Evolutionary conservation across 352 stramenopile species (phyloP).

Genomic region (Globisporangium barbulae): DNA sequence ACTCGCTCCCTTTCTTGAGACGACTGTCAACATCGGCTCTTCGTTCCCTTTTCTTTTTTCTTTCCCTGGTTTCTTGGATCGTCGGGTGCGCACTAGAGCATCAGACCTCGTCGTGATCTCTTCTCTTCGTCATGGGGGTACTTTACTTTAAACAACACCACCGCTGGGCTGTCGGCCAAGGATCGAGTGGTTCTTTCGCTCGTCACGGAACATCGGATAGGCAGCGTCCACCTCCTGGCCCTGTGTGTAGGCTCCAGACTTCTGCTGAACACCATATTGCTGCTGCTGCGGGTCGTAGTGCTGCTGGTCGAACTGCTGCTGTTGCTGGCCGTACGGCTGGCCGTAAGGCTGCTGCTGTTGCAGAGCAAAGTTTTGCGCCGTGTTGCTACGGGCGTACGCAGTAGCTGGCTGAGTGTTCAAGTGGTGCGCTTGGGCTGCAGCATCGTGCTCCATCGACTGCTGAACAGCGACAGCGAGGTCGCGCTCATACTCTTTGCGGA

Average conservation of each 20-base stretch:
- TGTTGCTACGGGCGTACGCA: slow-evolving; percentile 42
- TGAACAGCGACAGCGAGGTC: slow-evolving; percentile 75
- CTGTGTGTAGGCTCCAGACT: slow-evolving; percentile 9
- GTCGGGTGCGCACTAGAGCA: neutral
- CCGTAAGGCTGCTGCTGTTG: slow-evolving; percentile 16
- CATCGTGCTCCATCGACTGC: slow-evolving; percentile 60
- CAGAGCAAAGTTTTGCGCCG: slow-evolving; percentile 28
- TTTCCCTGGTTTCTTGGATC: neutral
- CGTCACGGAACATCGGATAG: slow-evolving; percentile 61
- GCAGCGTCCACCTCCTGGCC: slow-evolving; percentile 39
- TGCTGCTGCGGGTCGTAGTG: slow-evolving; percentile 14
- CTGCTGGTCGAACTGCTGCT: slow-evolving; percentile 10
- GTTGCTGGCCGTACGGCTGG: slow-evolving; percentile 8
- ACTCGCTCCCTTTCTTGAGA: slow-evolving; percentile 6
- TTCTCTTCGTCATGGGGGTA: neutral
- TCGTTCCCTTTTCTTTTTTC: neutral
- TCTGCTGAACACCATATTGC: slow-evolving; percentile 21
- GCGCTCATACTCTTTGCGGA: slow-evolving; percentile 78
- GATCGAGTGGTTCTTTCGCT: slow-evolving; percentile 61
- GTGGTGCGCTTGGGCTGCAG: slow-evolving; percentile 23
- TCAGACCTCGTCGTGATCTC: neutral
- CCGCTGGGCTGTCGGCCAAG: slow-evolving; percentile 59
- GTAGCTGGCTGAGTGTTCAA: slow-evolving; percentile 13
- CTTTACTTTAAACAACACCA: slow-evolving; percentile 50
- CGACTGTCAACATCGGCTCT: slow-evolving; percentile 1